These are phyloP conservation scores for Bassia scoparia DNA, from an alignment of 148 eudicot genomes.

Conservation along the genomic window DNA sequence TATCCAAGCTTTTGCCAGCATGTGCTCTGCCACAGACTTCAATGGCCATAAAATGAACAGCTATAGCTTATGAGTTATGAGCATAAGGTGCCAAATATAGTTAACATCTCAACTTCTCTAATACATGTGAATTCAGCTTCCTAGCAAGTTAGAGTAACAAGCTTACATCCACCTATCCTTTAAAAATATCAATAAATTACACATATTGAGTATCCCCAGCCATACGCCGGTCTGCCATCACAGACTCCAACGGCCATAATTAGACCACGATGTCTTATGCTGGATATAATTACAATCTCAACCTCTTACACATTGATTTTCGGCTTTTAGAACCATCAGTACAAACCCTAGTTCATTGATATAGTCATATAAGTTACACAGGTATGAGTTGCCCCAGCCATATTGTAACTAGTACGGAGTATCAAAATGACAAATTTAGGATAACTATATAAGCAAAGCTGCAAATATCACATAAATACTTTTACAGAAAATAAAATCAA, in stretches of 20 bases:
- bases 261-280: too few species aligned
- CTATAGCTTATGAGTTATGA: neutral
- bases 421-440: neutral
- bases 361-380: conserved; percentile 1
- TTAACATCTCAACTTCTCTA: neutral
- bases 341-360: neutral
- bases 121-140: too few species aligned
- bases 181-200: neutral
- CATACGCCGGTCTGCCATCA: too few species aligned
- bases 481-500: neutral
- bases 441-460: neutral
- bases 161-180: neutral
- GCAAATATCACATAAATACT: neutral
- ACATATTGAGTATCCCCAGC: conserved; percentile 4
- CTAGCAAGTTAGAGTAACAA: too few species aligned
- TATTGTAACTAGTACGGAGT: neutral
- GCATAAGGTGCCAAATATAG: neutral
- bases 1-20: neutral
- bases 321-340: neutral
- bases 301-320: neutral
- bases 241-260: too few species aligned
- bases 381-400: conserved; percentile 5
- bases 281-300: neutral
- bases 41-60: neutral
- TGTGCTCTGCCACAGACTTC: neutral